A percentile compares a stretch with the other conserved stretches of the same genome.
These are phyloP conservation scores for Russula vinacea DNA, from an alignment of 768 basidiomycete species.

Conservation along the genomic window DNA sequence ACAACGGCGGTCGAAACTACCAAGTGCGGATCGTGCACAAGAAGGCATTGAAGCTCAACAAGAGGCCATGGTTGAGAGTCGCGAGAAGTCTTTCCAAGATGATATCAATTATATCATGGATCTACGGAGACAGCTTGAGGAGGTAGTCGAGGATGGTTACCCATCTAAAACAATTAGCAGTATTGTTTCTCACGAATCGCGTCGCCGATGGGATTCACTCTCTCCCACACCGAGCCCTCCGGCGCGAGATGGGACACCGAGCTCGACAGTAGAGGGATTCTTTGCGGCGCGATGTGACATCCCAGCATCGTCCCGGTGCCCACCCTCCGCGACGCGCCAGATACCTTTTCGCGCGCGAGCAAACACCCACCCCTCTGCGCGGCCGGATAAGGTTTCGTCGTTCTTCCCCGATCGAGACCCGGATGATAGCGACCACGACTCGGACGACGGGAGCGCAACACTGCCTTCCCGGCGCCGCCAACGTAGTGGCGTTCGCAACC, in stretches of 20 bases:
- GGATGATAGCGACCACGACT: conserved; percentile 22
- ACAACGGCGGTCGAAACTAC: conserved; percentile 78
- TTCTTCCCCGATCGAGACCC: conserved; percentile 20
- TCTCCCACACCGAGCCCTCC: conserved; percentile 27
- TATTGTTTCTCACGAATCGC: conserved; percentile 30
- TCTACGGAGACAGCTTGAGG: conserved; percentile 63
- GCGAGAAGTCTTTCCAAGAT: conserved; percentile 25
- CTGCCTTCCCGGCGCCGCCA: conserved; percentile 19
- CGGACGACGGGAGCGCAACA: conserved; percentile 15
- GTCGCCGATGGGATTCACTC: conserved; percentile 22
- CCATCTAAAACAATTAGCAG: conserved; percentile 38
- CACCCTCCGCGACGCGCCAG: conserved; percentile 30
- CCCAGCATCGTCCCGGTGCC: conserved; percentile 47
- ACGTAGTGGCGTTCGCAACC: conserved; percentile 15
- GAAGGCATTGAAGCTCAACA: conserved; percentile 35
- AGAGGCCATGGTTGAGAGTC: conserved; percentile 6
- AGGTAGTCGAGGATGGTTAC: conserved; percentile 45
- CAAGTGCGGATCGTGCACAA: conserved; percentile 58
- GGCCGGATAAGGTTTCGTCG: neutral
- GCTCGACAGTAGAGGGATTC: conserved; percentile 39
- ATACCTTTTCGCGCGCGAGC: conserved; percentile 39
- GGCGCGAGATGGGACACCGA: conserved; percentile 17
- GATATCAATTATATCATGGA: conserved; percentile 48
- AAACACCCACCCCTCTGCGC: conserved; percentile 46
- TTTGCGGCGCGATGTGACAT: conserved; percentile 59